Evolutionary conservation across 495 filamentous ascomycete species (phyloP).

Genomic region (Hypoxylon perforatum): DNA sequence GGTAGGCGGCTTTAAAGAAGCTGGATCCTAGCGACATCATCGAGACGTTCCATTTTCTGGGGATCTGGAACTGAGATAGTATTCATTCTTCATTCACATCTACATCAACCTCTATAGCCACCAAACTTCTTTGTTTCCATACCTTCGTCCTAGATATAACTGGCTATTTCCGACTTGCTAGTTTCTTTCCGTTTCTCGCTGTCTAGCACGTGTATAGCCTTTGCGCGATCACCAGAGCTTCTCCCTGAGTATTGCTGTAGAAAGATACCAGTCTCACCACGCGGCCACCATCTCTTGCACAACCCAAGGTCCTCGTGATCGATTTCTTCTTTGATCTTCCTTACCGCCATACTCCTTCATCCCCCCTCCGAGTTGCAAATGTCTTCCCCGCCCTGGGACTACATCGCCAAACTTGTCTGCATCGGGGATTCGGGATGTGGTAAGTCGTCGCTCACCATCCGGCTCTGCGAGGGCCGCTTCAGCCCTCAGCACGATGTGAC

Average conservation of each 20-base stretch:
- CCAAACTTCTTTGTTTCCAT: conserved; percentile 8
- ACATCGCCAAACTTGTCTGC: conserved; percentile 97
- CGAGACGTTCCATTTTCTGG: conserved; percentile 11
- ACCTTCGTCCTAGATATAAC: not conserved
- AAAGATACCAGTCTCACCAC: not conserved
- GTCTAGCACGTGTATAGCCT: conserved; percentile 17
- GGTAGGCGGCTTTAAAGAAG: conserved; percentile 20
- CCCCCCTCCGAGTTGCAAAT: conserved; percentile 40
- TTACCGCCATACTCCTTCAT: conserved; percentile 1
- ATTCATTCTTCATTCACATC: conserved; percentile 6
- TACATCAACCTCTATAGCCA: not conserved
- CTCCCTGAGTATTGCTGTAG: not conserved
- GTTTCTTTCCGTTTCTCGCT: not conserved
- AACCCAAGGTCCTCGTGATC: conserved; percentile 13
- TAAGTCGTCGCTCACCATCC: conserved; percentile 89
- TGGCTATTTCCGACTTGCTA: not conserved
- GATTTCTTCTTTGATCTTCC: not conserved
- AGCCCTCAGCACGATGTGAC: conserved; percentile 93
- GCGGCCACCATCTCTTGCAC: not conserved
- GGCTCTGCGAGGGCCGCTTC: conserved; percentile 97
- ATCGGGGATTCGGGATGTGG: conserved; percentile 95
- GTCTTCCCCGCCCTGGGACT: conserved; percentile 85
- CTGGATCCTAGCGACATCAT: conserved; percentile 36
- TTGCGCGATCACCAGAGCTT: conserved; percentile 5
- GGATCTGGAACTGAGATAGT: conserved; percentile 2